These are phyloP conservation scores for Entomortierella lignicola DNA, from an alignment of 192 early-diverging fungal species.

Conservation along the genomic window DNA sequence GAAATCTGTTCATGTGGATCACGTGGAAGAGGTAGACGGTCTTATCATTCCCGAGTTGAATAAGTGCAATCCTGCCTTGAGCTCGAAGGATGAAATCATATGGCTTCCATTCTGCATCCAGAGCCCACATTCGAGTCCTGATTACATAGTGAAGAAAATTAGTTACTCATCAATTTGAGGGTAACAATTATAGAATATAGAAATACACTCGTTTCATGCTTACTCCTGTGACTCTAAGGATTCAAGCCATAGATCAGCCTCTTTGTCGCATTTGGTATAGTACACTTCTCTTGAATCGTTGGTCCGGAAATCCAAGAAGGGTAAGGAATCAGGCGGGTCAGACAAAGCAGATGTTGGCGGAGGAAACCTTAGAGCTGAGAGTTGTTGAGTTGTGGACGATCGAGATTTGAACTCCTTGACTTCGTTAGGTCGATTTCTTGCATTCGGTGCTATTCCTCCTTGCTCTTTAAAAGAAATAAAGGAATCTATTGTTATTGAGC, in stretches of 20 bases:
- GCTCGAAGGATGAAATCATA: neutral
- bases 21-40: conserved; percentile 42
- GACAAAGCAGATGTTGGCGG: neutral
- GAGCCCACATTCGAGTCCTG: conserved; percentile 40
- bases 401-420: neutral
- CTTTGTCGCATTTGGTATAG: conserved; percentile 37
- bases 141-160: neutral
- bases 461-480: neutral
- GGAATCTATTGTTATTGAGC: neutral
- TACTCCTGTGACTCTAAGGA: conserved; percentile 25
- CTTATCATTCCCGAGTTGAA: conserved; percentile 47
- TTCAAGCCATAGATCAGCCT: conserved; percentile 32
- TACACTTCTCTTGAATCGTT: conserved; percentile 33
- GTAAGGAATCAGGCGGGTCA: neutral
- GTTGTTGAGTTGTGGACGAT: neutral
- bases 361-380: neutral
- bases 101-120: conserved; percentile 45
- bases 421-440: neutral
- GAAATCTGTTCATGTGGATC: conserved; percentile 40
- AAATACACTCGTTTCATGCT: neutral
- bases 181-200: neutral
- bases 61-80: conserved; percentile 24
- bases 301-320: conserved; percentile 35
- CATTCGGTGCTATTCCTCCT: neutral
- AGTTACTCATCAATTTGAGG: neutral